Evolutionary conservation across 2,329 filamentous ascomycete species (phyloP), one percentile per base, ranked within the genome.

Genomic region (Aspergillus viridinutans): DNA sequence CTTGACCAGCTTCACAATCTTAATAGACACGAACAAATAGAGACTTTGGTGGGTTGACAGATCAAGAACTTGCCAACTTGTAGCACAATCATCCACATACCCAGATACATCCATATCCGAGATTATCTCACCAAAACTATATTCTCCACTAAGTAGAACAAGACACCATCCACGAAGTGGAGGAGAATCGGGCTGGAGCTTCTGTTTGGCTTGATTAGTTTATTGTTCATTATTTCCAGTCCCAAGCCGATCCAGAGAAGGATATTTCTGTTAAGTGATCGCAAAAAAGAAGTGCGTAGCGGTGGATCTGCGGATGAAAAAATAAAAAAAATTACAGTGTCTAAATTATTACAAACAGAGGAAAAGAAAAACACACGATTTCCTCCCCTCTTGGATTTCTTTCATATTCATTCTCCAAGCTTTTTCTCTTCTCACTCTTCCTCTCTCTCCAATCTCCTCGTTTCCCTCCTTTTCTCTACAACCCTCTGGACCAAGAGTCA

Each of bases 321-420:
- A 42, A 56, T 49, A 53, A 59, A 64, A 63, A 61, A 59, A 55
- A 35, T 57, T 52, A 55, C 62, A 57, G 59, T 64, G 55, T 58
- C 62, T 59, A 66, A 58, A 59, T 62, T 64, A 66, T 61, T 67
- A 72, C 69, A 63, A 72, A 72, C 65, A 66, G 64, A 72, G 69
- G 56, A 72, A 72, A 72, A 72, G 61, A 62, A 72, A 72, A 72
- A 72, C 69, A 72, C 58, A 61, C 53, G 49, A 55, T 55, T 59
- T 35, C 54, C 53, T 53, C 50, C 55, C 54, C 25, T 62, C 59
- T 62, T 62, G 61, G 60, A 61, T 59, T 62, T 56, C 53, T 60
- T 60, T 58, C 61, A 62, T 52, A 38, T 64, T 54, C 53, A 55
- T 25, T 38, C 35, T 17, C 52, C 50, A 57, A 58, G 58, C 60